These are phyloP conservation scores for Daphne laureola DNA, from an alignment of 441 rosid species.

Conservation along the genomic window DNA sequence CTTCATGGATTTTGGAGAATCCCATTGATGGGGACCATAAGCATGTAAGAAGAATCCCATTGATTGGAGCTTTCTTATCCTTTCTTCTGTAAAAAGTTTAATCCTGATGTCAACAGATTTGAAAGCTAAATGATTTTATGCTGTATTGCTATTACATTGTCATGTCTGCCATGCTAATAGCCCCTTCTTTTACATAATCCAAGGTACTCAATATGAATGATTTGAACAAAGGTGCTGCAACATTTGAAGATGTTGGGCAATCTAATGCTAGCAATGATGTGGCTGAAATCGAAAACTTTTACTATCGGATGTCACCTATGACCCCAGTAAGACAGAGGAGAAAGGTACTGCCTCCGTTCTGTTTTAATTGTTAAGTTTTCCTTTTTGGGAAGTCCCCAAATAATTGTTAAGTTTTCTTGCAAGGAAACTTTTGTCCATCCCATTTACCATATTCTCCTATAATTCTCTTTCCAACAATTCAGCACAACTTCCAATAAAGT, in stretches of 20 bases:
- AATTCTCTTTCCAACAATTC: too few species aligned
- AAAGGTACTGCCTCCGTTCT: conserved; percentile 32
- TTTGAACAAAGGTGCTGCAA: conserved; percentile 24
- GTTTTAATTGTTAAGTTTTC: too few species aligned
- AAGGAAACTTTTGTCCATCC: too few species aligned
- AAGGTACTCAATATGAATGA: conserved; percentile 29
- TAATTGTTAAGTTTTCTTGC: too few species aligned
- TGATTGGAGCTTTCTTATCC: neutral
- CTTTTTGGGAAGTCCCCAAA: too few species aligned
- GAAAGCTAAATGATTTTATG: neutral
- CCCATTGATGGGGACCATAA: conserved; percentile 31
- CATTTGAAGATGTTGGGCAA: conserved; percentile 23
- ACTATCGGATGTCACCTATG: conserved; percentile 22
- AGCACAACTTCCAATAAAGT: too few species aligned
- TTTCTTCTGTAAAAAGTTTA: too few species aligned
- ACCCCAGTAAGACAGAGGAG: conserved; percentile 81
- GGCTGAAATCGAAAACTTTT: conserved; percentile 24
- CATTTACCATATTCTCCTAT: too few species aligned
- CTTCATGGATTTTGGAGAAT: conserved; percentile 82
- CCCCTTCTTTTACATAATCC: neutral
- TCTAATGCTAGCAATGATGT: conserved; percentile 22
- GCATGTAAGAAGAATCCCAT: conserved; percentile 29
- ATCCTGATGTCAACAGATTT: neutral
- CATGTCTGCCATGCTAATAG: too few species aligned
- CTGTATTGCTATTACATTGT: too few species aligned